Base-by-base conservation (phyloP, 163 green algal species). In the Scenedesmus sp. region DNA sequence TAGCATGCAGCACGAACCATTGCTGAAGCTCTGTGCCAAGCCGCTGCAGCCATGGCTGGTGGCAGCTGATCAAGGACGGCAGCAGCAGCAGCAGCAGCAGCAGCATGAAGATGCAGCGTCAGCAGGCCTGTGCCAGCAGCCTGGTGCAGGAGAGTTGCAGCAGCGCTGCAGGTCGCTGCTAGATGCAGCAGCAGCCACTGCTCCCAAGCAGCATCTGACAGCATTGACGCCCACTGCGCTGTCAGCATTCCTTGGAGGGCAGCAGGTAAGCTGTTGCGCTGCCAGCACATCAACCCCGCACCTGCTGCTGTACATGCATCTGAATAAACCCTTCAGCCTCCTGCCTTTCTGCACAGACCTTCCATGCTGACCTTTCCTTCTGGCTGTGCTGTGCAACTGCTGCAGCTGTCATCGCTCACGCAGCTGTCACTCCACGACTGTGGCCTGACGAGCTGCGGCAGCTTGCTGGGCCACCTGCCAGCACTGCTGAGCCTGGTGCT, bases 391-490 rank as follows among this genome's bases (percentile, higher is more conserved):
- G 12, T 59, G 18, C 57, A 18, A 23, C 54, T 76, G 59, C 59
- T 57, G 52, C 70, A 82, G 67, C 82, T 97, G 73, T 54, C 18
- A 3, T 82, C 74, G 26, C 52, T 97, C 15, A 95, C 93, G 3
- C 92, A 95, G 15, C 93, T 97, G 55, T 94, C 96, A 26, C 88
- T 97, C 18, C 95, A 96, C 90, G 92, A 94, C 88, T 94, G 91
- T 60, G 91, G 85, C 5, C 85, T 95, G 20, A 84, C 90, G 6
- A 94, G 92, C 56, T 86, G 56, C 26, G 76, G 8, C 8, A 59
- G 76, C 23, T 46, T 91, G 90, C 89, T 96, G 18, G 93, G 94
- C 73, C 74, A 74, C 16, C 85, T 96, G 74, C 64, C 85, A 3
- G 23, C 59, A 23, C 73, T 94, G 66, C 77, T 34, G 7, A 18